Percentiles rank a stretch among this genome's conserved stretches.
phyloP scores from a whole-genome alignment of 1,139 yeast genomes.

The Hansenula sp. region DNA sequence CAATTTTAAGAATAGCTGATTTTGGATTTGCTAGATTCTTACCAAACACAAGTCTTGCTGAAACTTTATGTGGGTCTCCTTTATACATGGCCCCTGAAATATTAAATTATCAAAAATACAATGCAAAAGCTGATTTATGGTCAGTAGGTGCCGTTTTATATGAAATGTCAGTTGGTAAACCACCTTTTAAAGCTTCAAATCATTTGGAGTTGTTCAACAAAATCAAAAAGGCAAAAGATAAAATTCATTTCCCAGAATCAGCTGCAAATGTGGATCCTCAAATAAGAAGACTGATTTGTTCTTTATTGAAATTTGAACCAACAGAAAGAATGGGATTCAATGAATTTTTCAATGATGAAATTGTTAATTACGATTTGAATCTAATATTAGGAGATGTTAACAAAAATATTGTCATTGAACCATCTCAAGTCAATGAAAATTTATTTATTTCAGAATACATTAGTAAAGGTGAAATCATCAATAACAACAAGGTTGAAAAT shows the following conservation, averaged over 20 bases:
- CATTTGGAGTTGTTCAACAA: conserved; percentile 84
- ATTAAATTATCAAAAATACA: conserved; percentile 86
- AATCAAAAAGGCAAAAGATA: conserved; percentile 78
- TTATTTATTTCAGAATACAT: conserved; percentile 80
- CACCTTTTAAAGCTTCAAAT: conserved; percentile 91
- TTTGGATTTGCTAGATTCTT: conserved; percentile 95
- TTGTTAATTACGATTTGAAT: conserved; percentile 29
- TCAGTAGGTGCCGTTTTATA: conserved; percentile 94
- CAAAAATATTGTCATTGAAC: conserved; percentile 42
- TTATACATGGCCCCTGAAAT: conserved; percentile 98
- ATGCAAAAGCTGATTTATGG: conserved; percentile 97
- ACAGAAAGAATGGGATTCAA: conserved; percentile 81
- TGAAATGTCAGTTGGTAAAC: conserved; percentile 93
- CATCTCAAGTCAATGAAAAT: conserved; percentile 69
- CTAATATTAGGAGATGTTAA: conserved; percentile 27
- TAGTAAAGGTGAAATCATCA: conserved; percentile 27
- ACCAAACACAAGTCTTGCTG: conserved; percentile 92
- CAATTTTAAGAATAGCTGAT: conserved; percentile 89
- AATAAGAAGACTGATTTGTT: conserved; percentile 64
- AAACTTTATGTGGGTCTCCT: conserved; percentile 95
- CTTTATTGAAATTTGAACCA: conserved; percentile 78
- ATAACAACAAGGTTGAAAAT: conserved; percentile 9
- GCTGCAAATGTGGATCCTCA: conserved; percentile 33
- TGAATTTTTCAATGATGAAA: conserved; percentile 69
- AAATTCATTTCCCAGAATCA: conserved; percentile 59